Base-by-base conservation (phyloP, 768 basidiomycete species). In the Rossbeevera mucosa region DNA sequence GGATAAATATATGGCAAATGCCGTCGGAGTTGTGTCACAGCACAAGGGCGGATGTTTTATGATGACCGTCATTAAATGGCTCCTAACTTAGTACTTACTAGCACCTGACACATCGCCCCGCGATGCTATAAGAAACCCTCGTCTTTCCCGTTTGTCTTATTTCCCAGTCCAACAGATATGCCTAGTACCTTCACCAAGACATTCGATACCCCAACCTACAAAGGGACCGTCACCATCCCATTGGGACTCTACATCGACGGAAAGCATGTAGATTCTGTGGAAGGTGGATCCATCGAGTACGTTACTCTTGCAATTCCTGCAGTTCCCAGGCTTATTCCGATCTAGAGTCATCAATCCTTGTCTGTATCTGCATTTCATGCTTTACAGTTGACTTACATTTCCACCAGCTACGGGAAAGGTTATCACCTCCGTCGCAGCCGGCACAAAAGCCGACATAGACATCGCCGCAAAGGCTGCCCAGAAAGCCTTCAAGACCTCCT, bases 191-290 rank as follows among this genome's bases (percentile, higher is more conserved):
- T 73, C 63, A 60, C 60, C 9, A 66, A 83, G 66, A 68, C 70
- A n/a, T 83, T 82, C 58, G 71, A 83, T 53, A 80, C 77, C 18
- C 72, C 74, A 21, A 61, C 71, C 50, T 86, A 72, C 76, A 85
- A 81, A 65, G 83, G 82, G 30, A 71, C 71, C n/a, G 64, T 74
- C n/a, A 69, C 71, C 3, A 64, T 86, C 55, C 72, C 77, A 52
- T 81, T 85, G 21, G 84, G 86, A 22, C 68, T 89, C 51, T 91
- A 83, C 73, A 91, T 91, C 63, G 73, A 79, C 60, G 81, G 82
- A 55, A 45, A 62, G 29, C 47, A 59, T 38, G 76, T 82, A 16
- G 80, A 81, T 42, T 78, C 80, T 26, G 72, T 74, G 13, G 71
- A 77, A 8, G 74, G 74, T 14, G 76, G 72, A 21, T 76, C 76